Conservation (phyloP, 352 stramenopile genomes). For the Nothophytophthora sp. region DNA sequence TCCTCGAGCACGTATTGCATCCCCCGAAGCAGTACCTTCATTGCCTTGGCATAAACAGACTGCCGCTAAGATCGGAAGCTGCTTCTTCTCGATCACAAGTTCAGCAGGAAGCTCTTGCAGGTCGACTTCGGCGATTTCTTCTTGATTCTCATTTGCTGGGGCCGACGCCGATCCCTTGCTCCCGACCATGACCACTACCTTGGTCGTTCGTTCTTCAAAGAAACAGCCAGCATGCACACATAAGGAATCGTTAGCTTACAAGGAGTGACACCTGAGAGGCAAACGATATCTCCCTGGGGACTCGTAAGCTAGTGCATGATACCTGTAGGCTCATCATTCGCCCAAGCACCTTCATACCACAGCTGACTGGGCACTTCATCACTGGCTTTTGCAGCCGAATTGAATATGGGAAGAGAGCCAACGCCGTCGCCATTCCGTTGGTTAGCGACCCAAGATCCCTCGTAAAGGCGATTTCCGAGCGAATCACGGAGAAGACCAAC, state of each 20-base stretch:
- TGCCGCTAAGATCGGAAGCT: constrained; percentile 10
- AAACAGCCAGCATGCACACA: not conserved
- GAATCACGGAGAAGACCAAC: constrained; percentile 21
- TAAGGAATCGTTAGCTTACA: no score
- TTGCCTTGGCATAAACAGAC: constrained; percentile 2
- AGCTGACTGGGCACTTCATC: not conserved
- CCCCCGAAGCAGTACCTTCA: not conserved
- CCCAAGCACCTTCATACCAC: constrained; percentile 24
- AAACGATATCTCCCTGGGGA: no score
- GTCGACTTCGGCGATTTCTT: not conserved
- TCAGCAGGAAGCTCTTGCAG: constrained; percentile 11
- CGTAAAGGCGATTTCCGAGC: constrained; percentile 25
- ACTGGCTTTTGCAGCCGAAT: not conserved
- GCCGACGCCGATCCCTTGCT: not conserved
- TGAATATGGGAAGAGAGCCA: constrained; percentile 8
- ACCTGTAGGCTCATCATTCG: constrained; percentile 19
- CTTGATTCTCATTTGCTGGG: constrained; percentile 1
- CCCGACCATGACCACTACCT: not conserved
- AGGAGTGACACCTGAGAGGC: no score
- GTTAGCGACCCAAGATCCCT: constrained; percentile 44
- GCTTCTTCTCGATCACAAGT: constrained; percentile 16
- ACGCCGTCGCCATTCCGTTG: constrained; percentile 30
- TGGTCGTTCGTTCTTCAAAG: constrained; percentile 1
- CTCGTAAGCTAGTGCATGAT: no score
- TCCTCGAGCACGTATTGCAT: constrained; percentile 16